phyloP scores from a whole-genome alignment of 2,329 filamentous ascomycete genomes.

The Colletotrichum sansevieriae region DNA sequence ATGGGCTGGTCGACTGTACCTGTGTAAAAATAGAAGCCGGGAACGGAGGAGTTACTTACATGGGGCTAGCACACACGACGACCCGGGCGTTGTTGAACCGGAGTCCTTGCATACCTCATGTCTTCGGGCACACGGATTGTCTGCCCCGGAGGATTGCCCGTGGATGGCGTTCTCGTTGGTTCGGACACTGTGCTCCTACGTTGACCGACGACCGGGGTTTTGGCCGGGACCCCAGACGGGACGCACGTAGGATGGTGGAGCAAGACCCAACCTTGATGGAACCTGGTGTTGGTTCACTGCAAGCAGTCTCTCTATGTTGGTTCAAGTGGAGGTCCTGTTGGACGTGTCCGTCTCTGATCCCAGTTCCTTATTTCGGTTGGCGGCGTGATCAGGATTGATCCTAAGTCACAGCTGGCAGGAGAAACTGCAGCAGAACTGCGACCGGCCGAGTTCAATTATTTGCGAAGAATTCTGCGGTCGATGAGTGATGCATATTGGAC shows the following conservation, averaged over 20 bases:
- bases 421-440: no score
- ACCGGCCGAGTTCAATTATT: no score
- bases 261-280: background rate
- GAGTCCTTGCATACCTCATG: background rate
- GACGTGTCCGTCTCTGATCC: background rate
- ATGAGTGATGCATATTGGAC: no score
- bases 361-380: background rate
- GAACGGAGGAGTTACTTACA: no score
- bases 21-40: no score
- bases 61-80: no score
- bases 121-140: background rate
- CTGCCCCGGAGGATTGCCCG: background rate
- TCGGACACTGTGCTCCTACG: background rate
- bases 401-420: no score
- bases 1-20: no score
- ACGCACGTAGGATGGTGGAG: conserved; percentile 7
- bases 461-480: no score
- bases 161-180: conserved; percentile 4
- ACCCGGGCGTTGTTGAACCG: background rate
- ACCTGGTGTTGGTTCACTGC: conserved; percentile 5
- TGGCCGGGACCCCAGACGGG: conserved; percentile 7
- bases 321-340: background rate
- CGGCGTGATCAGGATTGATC: no score
- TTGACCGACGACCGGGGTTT: background rate
- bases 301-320: background rate